Conservation (phyloP, 306 rosid species). For the Mimosa pudica region DNA sequence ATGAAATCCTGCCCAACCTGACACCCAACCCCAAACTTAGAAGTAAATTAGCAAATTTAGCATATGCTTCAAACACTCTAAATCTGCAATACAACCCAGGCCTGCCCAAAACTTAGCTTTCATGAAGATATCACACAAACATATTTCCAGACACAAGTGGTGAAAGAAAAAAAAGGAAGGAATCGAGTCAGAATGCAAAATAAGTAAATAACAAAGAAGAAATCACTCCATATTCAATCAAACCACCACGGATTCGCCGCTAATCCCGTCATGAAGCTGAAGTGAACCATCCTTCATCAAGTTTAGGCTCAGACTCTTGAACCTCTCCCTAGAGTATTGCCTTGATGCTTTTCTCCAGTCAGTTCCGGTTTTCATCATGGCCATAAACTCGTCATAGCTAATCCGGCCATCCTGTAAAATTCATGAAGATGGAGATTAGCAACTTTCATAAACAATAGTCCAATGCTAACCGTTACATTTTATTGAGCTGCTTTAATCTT, state of each 20-base stretch:
- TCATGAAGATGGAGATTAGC: slow-evolving; percentile 9
- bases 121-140: slow-evolving; percentile 43
- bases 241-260: slow-evolving; percentile 83
- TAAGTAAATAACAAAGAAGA: slow-evolving; percentile 14
- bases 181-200: slow-evolving; percentile 43
- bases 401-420: slow-evolving; percentile 75
- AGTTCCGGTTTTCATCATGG: slow-evolving; percentile 99
- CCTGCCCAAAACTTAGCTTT: slow-evolving; percentile 39
- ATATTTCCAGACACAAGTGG: slow-evolving; percentile 36
- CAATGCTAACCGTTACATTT: neutral
- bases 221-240: slow-evolving; percentile 54
- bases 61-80: slow-evolving; percentile 20
- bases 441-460: neutral
- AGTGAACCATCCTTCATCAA: slow-evolving; percentile 97
- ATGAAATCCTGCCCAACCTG: slow-evolving; percentile 40
- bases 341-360: slow-evolving; percentile 99
- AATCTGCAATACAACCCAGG: neutral
- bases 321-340: slow-evolving; percentile 97
- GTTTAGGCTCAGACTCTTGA: slow-evolving; percentile 95
- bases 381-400: slow-evolving; percentile 92
- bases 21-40: slow-evolving; percentile 33
- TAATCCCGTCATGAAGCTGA: slow-evolving; percentile 87
- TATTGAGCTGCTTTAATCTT: neutral
- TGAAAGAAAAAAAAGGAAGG: slow-evolving; percentile 26
- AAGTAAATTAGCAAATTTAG: slow-evolving; percentile 20